Percentiles rank a stretch among this genome's conserved stretches.
Conservation (phyloP, 2,329 filamentous ascomycete genomes). For the Onygenales sp. region DNA sequence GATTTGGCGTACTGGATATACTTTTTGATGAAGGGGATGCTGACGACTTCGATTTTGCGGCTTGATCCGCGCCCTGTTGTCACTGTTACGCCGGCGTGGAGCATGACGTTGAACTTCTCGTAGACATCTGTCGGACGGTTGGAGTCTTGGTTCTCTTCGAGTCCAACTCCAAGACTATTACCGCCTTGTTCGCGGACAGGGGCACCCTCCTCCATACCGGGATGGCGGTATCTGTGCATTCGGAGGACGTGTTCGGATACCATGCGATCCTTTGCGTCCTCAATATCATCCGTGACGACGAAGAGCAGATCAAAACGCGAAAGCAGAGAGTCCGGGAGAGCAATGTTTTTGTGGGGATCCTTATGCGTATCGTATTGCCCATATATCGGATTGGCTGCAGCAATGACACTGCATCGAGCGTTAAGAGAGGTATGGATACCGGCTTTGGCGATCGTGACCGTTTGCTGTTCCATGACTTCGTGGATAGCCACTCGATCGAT, state of each 20-base stretch:
- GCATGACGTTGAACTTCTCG: slow-evolving; percentile 93
- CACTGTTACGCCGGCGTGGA: slow-evolving; percentile 80
- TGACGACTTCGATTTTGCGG: slow-evolving; percentile 77
- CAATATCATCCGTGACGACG: slow-evolving; percentile 95
- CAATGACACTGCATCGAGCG: slow-evolving; percentile 90
- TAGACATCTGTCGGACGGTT: slow-evolving; percentile 77
- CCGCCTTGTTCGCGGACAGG: slow-evolving; percentile 80
- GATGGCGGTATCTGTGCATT: slow-evolving; percentile 92
- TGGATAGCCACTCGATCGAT: slow-evolving; percentile 96
- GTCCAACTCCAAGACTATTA: slow-evolving; percentile 78
- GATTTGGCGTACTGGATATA: slow-evolving; percentile 98
- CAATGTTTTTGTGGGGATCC: slow-evolving; percentile 97
- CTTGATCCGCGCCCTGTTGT: slow-evolving; percentile 63
- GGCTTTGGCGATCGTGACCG: slow-evolving; percentile 96
- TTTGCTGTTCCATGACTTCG: slow-evolving; percentile 99
- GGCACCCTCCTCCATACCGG: slow-evolving; percentile 86
- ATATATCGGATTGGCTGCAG: slow-evolving; percentile 94
- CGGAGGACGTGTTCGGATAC: slow-evolving; percentile 94
- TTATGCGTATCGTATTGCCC: slow-evolving; percentile 98
- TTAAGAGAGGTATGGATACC: slow-evolving; percentile 97
- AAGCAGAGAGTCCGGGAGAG: slow-evolving; percentile 86
- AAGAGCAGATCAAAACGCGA: slow-evolving; percentile 98
- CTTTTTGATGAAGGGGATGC: slow-evolving; percentile 98
- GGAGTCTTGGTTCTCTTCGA: slow-evolving; percentile 64
- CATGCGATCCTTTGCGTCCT: slow-evolving; percentile 81